Percentiles rank a stretch among this genome's conserved stretches.
Evolutionary conservation across 331 rosid genomes (phyloP).

Genomic region (Rosa hybrid): DNA sequence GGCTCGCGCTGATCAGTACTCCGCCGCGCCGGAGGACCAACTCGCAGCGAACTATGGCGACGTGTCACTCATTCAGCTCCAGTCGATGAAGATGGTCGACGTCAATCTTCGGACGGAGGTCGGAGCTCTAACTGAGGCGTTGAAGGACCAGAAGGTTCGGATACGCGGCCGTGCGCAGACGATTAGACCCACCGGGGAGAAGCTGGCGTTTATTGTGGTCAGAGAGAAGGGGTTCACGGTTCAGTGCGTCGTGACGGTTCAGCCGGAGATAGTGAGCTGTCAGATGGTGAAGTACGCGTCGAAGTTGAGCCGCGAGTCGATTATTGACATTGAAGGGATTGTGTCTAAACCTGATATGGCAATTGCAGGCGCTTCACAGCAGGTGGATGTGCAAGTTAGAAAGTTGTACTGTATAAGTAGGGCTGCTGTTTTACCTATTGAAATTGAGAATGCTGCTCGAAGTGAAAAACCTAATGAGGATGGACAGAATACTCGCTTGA

Average conservation of each 20-base stretch:
- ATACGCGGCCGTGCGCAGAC: constrained; percentile 73
- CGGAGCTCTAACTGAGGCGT: constrained; percentile 30
- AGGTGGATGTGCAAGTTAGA: constrained; percentile 85
- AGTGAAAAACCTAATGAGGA: constrained; percentile 70
- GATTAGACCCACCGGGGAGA: constrained; percentile 78
- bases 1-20: constrained; percentile 23
- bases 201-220: constrained; percentile 71
- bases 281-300: constrained; percentile 83
- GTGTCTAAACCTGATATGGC: constrained; percentile 57
- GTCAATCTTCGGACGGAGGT: constrained; percentile 16
- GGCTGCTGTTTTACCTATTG: constrained; percentile 63
- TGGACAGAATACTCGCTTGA: constrained; percentile 91
- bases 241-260: constrained; percentile 75
- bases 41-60: constrained; percentile 71
- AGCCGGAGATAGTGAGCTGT: constrained; percentile 57
- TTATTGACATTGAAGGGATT: constrained; percentile 68
- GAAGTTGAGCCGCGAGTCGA: constrained; percentile 70
- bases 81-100: constrained; percentile 42
- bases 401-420: constrained; percentile 54
- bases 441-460: constrained; percentile 76
- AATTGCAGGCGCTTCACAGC: constrained; percentile 80
- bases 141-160: constrained; percentile 43
- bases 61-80: constrained; percentile 57
- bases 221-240: constrained; percentile 71
- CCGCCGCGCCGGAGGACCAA: constrained; percentile 58